Evolutionary conservation across 2,329 filamentous ascomycete species (phyloP).

Genomic region (Penicillium crustosum): DNA sequence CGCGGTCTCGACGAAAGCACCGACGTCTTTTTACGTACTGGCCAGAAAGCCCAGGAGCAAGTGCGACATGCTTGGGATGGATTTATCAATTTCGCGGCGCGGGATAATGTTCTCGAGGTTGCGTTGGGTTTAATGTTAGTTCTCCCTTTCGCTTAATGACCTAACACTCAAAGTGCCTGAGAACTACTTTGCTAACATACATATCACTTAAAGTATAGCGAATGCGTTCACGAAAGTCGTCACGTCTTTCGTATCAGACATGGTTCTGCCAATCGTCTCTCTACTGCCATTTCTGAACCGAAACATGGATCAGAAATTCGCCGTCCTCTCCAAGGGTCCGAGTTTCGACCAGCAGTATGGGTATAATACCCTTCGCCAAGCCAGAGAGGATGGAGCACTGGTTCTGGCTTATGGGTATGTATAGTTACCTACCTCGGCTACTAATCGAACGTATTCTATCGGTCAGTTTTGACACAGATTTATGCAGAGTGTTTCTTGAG

Average conservation of each 20-base stretch:
- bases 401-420: slow-evolving; percentile 68
- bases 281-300: slow-evolving; percentile 67
- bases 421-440: neutral
- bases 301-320: slow-evolving; percentile 74
- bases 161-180: too few relatives aligned
- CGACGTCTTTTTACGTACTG: slow-evolving; percentile 36
- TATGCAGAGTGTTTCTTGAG: slow-evolving; percentile 26
- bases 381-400: slow-evolving; percentile 68
- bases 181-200: neutral
- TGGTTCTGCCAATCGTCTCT: slow-evolving; percentile 68
- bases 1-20: slow-evolving; percentile 32
- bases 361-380: slow-evolving; percentile 70
- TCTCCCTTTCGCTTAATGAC: neutral
- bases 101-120: slow-evolving; percentile 73
- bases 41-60: slow-evolving; percentile 43
- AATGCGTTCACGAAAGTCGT: slow-evolving; percentile 70
- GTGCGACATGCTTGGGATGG: slow-evolving; percentile 59
- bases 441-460: neutral
- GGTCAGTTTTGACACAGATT: neutral
- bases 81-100: slow-evolving; percentile 71
- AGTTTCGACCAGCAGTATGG: slow-evolving; percentile 52
- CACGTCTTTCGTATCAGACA: slow-evolving; percentile 69
- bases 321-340: slow-evolving; percentile 60
- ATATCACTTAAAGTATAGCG: slow-evolving; percentile 52
- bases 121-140: slow-evolving; percentile 70